Percentiles rank a stretch among this genome's conserved stretches.
Evolutionary conservation across 2,329 filamentous ascomycete species (phyloP).

Genomic region (Pestalotiopsis fici): DNA sequence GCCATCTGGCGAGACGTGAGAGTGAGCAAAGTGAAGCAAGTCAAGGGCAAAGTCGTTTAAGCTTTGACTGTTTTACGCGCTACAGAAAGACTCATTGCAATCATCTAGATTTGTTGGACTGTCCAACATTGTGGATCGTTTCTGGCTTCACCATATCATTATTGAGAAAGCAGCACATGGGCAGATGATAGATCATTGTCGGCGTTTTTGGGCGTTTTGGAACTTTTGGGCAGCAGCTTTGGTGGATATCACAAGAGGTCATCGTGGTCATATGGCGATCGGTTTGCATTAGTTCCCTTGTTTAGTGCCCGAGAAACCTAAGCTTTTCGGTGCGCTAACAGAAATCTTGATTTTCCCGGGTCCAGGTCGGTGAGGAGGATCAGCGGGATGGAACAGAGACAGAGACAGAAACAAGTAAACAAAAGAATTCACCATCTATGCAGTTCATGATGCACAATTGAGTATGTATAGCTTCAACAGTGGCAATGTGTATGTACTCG

Average conservation of each 20-base stretch:
- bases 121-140: too few species aligned
- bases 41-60: conserved; percentile 33
- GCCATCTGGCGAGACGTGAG: conserved; percentile 31
- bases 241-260: conserved; percentile 1
- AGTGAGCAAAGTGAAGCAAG: conserved; percentile 31
- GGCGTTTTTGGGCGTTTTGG: neutral
- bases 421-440: neutral
- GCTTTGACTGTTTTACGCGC: neutral
- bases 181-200: neutral
- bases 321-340: neutral
- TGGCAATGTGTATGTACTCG: too few species aligned
- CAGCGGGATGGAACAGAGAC: neutral
- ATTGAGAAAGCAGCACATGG: neutral
- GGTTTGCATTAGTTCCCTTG: neutral
- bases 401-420: neutral
- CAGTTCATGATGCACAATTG: too few species aligned
- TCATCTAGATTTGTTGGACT: too few species aligned
- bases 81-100: neutral
- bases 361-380: neutral
- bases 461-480: too few species aligned
- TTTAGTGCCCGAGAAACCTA: neutral
- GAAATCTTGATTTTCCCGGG: neutral
- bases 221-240: neutral
- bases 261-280: neutral
- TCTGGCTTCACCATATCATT: too few species aligned